Percentiles rank a stretch among this genome's conserved stretches.
Conservation (phyloP, 2,329 filamentous ascomycete genomes). For the Plectosphaerella sp. region DNA sequence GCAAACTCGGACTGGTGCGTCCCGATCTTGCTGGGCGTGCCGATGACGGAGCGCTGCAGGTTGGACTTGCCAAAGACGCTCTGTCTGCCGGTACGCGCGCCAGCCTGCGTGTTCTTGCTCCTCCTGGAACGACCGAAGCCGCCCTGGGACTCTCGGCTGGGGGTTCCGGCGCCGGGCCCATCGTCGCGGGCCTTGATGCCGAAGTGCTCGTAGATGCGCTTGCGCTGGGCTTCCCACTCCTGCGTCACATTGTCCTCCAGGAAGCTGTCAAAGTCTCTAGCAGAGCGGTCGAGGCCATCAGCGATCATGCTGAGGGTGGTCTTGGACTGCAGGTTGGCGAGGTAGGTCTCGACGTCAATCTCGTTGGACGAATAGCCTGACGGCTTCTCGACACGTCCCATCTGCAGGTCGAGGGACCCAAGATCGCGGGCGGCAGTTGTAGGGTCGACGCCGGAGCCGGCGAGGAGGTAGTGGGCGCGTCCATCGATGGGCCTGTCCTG, state of each 20-base stretch:
- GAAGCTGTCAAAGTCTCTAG: constrained; percentile 88
- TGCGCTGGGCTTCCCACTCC: constrained; percentile 93
- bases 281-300: constrained; percentile 83
- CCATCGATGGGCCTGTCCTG: constrained; percentile 49
- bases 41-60: constrained; percentile 82
- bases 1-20: constrained; percentile 60
- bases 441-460: constrained; percentile 88
- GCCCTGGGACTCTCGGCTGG: constrained; percentile 43
- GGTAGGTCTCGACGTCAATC: constrained; percentile 72
- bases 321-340: constrained; percentile 82
- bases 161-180: constrained; percentile 21
- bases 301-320: constrained; percentile 88
- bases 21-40: constrained; percentile 66
- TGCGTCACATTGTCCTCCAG: constrained; percentile 91
- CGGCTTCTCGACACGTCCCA: constrained; percentile 39
- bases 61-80: constrained; percentile 53
- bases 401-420: constrained; percentile 65
- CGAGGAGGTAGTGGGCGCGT: constrained; percentile 84
- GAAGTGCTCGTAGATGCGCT: constrained; percentile 93
- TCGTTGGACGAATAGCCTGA: constrained; percentile 42
- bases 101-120: constrained; percentile 43
- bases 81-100: constrained; percentile 52
- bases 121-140: constrained; percentile 58
- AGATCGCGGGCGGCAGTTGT: constrained; percentile 82
- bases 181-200: constrained; percentile 67